Evolutionary conservation across 257 asterid genomes (phyloP).

Genomic region (Gardenia jasminoides): DNA sequence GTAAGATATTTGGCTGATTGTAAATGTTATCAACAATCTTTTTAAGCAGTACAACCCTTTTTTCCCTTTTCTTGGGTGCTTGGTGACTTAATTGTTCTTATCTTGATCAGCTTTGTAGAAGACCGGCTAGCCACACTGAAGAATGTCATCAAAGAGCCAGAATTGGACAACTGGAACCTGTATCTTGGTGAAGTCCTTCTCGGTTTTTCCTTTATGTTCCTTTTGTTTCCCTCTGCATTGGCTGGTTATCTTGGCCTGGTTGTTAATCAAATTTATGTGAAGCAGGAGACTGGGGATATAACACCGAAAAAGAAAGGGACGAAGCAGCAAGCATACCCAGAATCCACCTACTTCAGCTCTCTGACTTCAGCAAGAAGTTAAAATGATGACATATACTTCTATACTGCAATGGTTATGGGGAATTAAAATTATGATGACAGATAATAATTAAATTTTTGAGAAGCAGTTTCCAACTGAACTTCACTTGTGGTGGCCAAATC

Average conservation of each 20-base stretch:
- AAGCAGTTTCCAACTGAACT: background rate
- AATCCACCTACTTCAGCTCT: slow-evolving; percentile 61
- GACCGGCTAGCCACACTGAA: slow-evolving; percentile 81
- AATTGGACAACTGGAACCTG: slow-evolving; percentile 76
- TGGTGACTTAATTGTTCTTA: slow-evolving; percentile 8
- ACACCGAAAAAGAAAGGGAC: slow-evolving; percentile 77
- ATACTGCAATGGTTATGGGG: background rate
- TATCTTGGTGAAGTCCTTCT: slow-evolving; percentile 60
- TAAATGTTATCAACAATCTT: background rate
- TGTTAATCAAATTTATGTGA: slow-evolving; percentile 22
- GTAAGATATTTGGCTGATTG: slow-evolving; percentile 43
- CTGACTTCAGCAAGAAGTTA: slow-evolving; percentile 79
- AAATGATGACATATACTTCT: slow-evolving; percentile 41
- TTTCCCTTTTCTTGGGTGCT: background rate
- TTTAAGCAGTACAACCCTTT: background rate
- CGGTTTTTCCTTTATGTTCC: background rate
- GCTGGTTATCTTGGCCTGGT: slow-evolving; percentile 9
- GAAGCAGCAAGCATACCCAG: slow-evolving; percentile 74
- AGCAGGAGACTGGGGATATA: slow-evolving; percentile 96
- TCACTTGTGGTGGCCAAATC: background rate
- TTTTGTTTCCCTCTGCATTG: background rate
- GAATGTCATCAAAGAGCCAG: slow-evolving; percentile 87
- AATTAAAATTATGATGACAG: background rate
- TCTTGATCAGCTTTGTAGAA: slow-evolving; percentile 75
- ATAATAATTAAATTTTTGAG: slow-evolving; percentile 15